Evolutionary conservation across 768 basidiomycete species (phyloP), one percentile per base, ranked within the genome.

Genomic region (Leccinum subtestaceum): DNA sequence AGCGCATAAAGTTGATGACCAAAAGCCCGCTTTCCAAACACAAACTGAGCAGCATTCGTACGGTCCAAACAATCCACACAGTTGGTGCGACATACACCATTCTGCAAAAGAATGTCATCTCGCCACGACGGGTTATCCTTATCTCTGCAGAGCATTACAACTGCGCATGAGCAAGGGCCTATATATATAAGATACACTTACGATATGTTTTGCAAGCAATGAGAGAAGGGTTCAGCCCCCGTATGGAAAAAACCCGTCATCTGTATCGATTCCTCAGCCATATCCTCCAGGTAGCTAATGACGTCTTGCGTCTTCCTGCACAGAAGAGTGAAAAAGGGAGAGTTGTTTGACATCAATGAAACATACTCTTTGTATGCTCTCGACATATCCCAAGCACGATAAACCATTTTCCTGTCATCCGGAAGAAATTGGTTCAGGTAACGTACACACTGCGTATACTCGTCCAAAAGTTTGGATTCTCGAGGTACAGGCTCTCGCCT

Each of bases 371-470:
- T 97, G 63, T 95, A 93, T 2, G 95, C 94, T 43, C 90, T 82
- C 4, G 89, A 88, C 91, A 98, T 97, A 71, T 99, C 97, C 92
- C 94, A 99, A 13, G 94, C 86, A 46, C 92, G 84, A 69, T 98
- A 97, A 13, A 87, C 80, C 85, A 99, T 93, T 76, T 87, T 87
- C 75, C 91, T 89, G 27, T 80, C 87, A 7, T 80, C 78, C 0
- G 97, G 96, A 12, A 99, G 74, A 74, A 97, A 98, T 70, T 99
- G 96, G 62, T 98, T 98, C 31, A 99, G 80, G 69, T 97, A 99
- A 52, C 82, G 73, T 17, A 98, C 88, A 68, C 97, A 99, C 70
- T 95, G 86, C 0, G 88, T 91, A 67, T 95, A 98, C 69, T 97
- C 95, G 15, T 88, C 86, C 15, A 96, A 75, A 8, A 99, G 77